These are phyloP conservation scores for Naganishia cerealis DNA, from an alignment of 1,284 basidiomycete genomes.

Conservation along the genomic window DNA sequence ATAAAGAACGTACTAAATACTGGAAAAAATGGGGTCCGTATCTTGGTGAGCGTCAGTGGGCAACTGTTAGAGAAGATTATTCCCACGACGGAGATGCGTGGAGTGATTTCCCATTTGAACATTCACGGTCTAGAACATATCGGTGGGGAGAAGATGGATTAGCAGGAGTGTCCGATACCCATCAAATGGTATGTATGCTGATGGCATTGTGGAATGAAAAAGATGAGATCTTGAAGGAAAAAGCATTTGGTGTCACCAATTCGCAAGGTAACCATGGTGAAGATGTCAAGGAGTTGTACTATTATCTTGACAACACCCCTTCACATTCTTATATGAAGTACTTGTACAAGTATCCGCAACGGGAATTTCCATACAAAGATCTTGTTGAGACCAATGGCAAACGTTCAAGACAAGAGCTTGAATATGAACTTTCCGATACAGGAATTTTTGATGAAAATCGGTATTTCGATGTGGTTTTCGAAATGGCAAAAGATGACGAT, in stretches of 20 bases:
- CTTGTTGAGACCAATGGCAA: slow-evolving; percentile 80
- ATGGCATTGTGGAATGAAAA: slow-evolving; percentile 92
- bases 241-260: slow-evolving; percentile 88
- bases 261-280: slow-evolving; percentile 96
- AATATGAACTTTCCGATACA: slow-evolving; percentile 92
- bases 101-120: slow-evolving; percentile 95
- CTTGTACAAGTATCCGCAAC: slow-evolving; percentile 96
- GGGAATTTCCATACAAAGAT: slow-evolving; percentile 86
- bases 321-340: slow-evolving; percentile 99
- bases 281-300: slow-evolving; percentile 97
- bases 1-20: too few species aligned
- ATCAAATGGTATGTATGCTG: slow-evolving; percentile 85
- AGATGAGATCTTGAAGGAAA: slow-evolving; percentile 93
- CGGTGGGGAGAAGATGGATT: slow-evolving; percentile 98
- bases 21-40: slow-evolving; percentile 99
- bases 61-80: slow-evolving; percentile 96
- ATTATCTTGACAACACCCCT: slow-evolving; percentile 95
- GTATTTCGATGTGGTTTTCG: slow-evolving; percentile 97
- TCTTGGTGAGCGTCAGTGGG: slow-evolving; percentile 95
- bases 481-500: slow-evolving; percentile 91
- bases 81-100: slow-evolving; percentile 94
- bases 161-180: slow-evolving; percentile 93
- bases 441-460: slow-evolving; percentile 86
- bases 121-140: slow-evolving; percentile 89
- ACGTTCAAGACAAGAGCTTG: slow-evolving; percentile 78